Conservation (phyloP, 177 flowering plant genomes). For the Vitis hybrid region DNA sequence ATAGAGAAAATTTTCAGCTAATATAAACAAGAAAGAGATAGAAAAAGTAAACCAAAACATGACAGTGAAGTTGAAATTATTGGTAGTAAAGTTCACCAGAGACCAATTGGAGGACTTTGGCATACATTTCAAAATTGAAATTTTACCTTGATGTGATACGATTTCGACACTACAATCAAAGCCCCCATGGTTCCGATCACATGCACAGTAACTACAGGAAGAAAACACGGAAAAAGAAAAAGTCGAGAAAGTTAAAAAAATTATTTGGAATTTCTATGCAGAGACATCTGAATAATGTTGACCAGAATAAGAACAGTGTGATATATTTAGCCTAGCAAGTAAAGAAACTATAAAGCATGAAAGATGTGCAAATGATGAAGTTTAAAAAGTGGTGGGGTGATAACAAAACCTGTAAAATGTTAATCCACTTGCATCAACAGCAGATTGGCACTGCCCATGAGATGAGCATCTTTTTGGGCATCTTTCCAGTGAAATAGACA, state of each 20-base stretch:
- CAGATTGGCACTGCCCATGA: conserved; percentile 63
- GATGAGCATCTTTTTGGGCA: conserved; percentile 78
- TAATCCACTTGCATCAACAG: conserved; percentile 71
- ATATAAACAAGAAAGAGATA: too few relatives aligned
- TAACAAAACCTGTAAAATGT: conserved; percentile 64
- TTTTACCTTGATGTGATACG: conserved; percentile 63
- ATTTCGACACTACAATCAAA: conserved; percentile 85
- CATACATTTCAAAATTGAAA: background rate
- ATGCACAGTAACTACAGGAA: conserved; percentile 64
- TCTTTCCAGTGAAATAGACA: conserved; percentile 75
- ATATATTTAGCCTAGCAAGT: too few relatives aligned
- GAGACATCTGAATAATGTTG: too few relatives aligned
- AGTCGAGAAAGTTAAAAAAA: background rate
- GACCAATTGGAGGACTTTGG: background rate
- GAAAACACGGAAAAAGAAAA: conserved; percentile 1
- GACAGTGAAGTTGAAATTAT: too few relatives aligned
- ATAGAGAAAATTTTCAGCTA: background rate
- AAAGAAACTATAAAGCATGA: background rate
- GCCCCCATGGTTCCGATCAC: conserved; percentile 92
- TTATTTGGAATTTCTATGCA: too few relatives aligned
- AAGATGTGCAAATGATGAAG: background rate
- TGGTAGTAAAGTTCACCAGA: too few relatives aligned
- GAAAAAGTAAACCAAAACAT: too few relatives aligned
- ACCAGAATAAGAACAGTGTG: too few relatives aligned
- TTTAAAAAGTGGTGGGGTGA: background rate